Evolutionary conservation across 352 stramenopile genomes (phyloP), one percentile per base, ranked within the genome.

Genomic region (Nannochloropsis limnetica): DNA sequence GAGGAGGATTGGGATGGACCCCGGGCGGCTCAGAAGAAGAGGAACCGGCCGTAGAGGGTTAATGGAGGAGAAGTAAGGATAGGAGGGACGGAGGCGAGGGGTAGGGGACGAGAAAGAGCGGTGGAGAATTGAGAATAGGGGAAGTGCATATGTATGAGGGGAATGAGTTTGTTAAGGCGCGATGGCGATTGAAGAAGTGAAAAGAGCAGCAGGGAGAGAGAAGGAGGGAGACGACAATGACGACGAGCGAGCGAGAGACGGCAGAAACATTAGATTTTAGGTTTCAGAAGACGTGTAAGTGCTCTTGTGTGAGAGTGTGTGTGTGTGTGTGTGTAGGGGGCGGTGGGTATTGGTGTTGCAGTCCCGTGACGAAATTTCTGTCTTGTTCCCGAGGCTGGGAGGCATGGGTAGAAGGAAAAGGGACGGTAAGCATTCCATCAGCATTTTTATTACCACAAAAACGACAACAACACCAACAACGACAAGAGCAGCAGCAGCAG

Each of bases 1-100:
- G 61, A 74, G 61, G 61, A 74, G 11, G 61, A 74, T 15, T 74
- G 61, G 61, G 61, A 74, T 15, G 61, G 25, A 15, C 61, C 61
- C 2, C 61, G 61, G n/a, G 61, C 61, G n/a, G 61, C 61, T 17
- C 61, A 74, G 25, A 74, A 74, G 61, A 74, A 74, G 11, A 25
- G 61, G 4, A 74, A 74, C 61, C n/a, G 61, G 61, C n/a, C 25
- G 61, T 74, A 29, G 25, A 74, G 22, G 61, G 3, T 25, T 25
- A 28, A 67, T 67, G 61, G n/a, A 49, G 17, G 37, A 49, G 4
- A 14, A 49, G 4, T 6, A 49, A 49, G 37, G 37, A 14, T 6
- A 49, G 37, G 37, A 14, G 1, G 37, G 37, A 49, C 8, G 37
- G 37, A 49, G 2, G 37, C 11, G 37, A 49, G 37, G 37, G 8